A percentile compares a stretch with the other conserved stretches of the same genome.
Conservation (phyloP, 306 rosid species). For the Trichosanthes cucumerina region DNA sequence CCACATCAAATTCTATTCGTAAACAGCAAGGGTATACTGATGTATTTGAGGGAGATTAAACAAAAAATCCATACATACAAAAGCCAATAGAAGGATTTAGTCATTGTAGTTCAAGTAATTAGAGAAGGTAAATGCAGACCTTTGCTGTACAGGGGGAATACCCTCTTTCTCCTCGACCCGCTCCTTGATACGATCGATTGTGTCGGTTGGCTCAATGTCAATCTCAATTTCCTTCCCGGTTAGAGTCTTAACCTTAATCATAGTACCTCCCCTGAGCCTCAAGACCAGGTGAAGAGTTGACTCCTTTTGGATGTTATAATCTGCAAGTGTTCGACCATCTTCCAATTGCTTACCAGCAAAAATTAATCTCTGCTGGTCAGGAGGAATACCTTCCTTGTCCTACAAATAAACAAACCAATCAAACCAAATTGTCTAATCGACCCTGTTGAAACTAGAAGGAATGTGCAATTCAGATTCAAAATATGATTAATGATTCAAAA, state of each 20-base stretch:
- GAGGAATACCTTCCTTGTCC: slow-evolving; percentile 99
- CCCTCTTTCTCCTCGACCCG: slow-evolving; percentile 98
- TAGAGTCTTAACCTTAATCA: slow-evolving; percentile 96
- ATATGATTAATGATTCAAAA: not conserved
- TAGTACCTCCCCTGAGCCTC: slow-evolving; percentile 98
- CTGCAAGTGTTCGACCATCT: slow-evolving; percentile 95
- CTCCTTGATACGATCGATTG: slow-evolving; percentile 89
- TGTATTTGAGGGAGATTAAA: not conserved
- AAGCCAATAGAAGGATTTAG: not conserved
- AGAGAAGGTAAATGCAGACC: slow-evolving; percentile 27
- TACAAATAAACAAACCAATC: slow-evolving; percentile 17
- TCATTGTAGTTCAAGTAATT: not conserved
- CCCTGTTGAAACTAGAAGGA: not conserved
- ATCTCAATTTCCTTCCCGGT: slow-evolving; percentile 99
- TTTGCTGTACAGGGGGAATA: slow-evolving; percentile 97
- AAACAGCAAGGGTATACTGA: not conserved
- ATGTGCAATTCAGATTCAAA: not conserved
- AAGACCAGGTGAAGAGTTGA: slow-evolving; percentile 90
- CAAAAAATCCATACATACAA: not conserved
- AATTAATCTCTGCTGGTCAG: slow-evolving; percentile 91
- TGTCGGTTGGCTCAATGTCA: slow-evolving; percentile 89
- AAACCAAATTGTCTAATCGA: not conserved
- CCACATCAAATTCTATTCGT: not conserved
- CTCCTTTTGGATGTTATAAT: slow-evolving; percentile 93
- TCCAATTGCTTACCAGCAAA: slow-evolving; percentile 98